These are phyloP conservation scores for Anthoceros angustus DNA, from an alignment of 225 moss, liverwort and hornwort species.

Conservation along the genomic window DNA sequence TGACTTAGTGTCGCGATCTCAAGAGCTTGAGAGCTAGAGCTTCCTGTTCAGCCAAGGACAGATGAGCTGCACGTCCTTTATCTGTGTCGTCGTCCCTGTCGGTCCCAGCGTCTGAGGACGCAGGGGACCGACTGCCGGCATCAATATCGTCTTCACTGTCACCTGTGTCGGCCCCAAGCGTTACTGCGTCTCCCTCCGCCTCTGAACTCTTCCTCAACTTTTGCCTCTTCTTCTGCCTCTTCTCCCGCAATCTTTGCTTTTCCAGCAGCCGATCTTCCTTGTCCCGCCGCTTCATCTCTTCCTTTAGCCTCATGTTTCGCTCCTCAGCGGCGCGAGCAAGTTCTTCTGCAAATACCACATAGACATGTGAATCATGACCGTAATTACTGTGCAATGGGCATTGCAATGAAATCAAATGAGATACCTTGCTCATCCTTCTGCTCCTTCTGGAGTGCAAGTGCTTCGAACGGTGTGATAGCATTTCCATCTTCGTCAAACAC, in stretches of 20 bases:
- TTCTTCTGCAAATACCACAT: slow-evolving; percentile 17
- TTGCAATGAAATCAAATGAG: not conserved
- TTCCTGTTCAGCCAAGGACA: slow-evolving; percentile 76
- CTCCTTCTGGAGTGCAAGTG: slow-evolving; percentile 53
- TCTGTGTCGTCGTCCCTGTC: slow-evolving; percentile 25
- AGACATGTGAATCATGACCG: not conserved
- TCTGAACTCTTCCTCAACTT: slow-evolving; percentile 42
- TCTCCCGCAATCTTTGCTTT: slow-evolving; percentile 72
- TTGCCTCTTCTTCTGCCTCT: slow-evolving; percentile 49
- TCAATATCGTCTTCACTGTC: slow-evolving; percentile 30
- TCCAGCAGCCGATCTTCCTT: slow-evolving; percentile 70
- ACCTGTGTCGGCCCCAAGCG: slow-evolving; percentile 21
- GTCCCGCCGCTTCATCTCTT: slow-evolving; percentile 88
- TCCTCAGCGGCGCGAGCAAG: slow-evolving; percentile 53
- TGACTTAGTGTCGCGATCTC: slow-evolving; percentile 3
- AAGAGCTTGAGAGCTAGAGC: slow-evolving; percentile 67
- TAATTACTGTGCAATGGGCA: too few relatives aligned
- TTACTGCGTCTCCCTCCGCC: slow-evolving; percentile 25
- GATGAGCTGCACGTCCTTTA: slow-evolving; percentile 24
- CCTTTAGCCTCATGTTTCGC: slow-evolving; percentile 55
- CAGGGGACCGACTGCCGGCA: slow-evolving; percentile 5
- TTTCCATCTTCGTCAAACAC: slow-evolving; percentile 91
- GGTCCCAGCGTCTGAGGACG: slow-evolving; percentile 5
- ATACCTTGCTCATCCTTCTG: slow-evolving; percentile 17
- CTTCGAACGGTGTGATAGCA: slow-evolving; percentile 81